Evolutionary conservation across 2,329 filamentous ascomycete genomes (phyloP).

Genomic region (Didymella glomerata): DNA sequence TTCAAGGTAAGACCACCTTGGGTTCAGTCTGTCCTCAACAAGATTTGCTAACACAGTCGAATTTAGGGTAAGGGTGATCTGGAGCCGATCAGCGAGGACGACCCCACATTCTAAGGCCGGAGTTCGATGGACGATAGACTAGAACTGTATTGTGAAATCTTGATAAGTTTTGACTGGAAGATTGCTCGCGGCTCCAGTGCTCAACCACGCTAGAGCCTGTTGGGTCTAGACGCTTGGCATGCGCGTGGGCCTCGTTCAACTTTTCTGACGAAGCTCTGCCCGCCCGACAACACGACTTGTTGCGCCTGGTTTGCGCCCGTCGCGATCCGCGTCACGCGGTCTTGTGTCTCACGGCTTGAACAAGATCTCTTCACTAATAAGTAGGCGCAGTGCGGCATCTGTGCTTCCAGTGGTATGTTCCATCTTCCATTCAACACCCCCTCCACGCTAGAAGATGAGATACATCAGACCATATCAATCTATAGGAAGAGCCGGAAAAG

Average conservation of each 20-base stretch:
- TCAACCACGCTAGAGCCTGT: background rate
- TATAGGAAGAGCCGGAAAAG: constrained; percentile 64
- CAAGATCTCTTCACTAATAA: background rate
- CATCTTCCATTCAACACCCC: background rate
- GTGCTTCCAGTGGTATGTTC: constrained; percentile 12
- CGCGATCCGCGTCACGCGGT: too few species aligned
- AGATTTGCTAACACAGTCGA: constrained; percentile 1
- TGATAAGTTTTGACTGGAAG: background rate
- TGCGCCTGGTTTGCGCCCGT: constrained; percentile 1
- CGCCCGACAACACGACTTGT: constrained; percentile 11
- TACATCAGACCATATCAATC: constrained; percentile 49
- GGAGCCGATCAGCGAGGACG: constrained; percentile 52
- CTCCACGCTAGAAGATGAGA: constrained; percentile 45
- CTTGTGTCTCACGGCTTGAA: background rate
- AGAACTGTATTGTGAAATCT: background rate
- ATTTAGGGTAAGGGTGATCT: constrained; percentile 54
- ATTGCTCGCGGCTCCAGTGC: background rate
- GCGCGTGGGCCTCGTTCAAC: constrained; percentile 7
- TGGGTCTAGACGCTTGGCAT: constrained; percentile 3
- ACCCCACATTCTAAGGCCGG: constrained; percentile 27
- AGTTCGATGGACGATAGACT: background rate
- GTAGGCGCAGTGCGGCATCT: background rate
- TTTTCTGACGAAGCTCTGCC: constrained; percentile 15
- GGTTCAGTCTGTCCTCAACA: background rate
- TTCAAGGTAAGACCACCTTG: constrained; percentile 52